Conservation (phyloP, 148 eudicot genomes). For the Diospyros kaki region DNA sequence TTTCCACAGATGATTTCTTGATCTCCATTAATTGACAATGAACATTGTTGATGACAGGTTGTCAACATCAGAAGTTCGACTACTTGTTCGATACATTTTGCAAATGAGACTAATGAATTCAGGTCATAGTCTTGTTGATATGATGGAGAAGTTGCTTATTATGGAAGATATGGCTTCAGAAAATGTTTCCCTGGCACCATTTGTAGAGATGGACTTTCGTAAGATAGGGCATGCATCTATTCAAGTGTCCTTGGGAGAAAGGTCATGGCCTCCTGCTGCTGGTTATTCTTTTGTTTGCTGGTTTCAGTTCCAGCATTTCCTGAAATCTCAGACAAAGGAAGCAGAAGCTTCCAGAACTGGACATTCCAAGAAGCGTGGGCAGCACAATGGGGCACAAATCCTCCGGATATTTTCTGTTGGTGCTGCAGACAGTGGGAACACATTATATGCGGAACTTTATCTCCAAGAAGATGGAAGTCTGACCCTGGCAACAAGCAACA, state of each 20-base stretch:
- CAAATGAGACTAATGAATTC: constrained; percentile 73
- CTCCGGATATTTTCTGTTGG: constrained; percentile 94
- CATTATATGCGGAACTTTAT: constrained; percentile 85
- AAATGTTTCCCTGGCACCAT: constrained; percentile 81
- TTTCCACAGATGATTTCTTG: constrained; percentile 9
- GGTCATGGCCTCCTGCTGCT: constrained; percentile 99
- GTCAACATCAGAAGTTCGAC: constrained; percentile 76
- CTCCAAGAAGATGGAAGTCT: constrained; percentile 89
- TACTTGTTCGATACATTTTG: constrained; percentile 72
- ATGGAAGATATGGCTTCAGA: constrained; percentile 76
- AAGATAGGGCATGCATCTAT: constrained; percentile 91
- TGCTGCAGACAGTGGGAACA: constrained; percentile 58
- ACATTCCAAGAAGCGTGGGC: constrained; percentile 44
- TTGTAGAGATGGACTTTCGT: constrained; percentile 94
- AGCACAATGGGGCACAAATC: constrained; percentile 42
- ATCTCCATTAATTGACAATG: constrained; percentile 12
- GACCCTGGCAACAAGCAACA: constrained; percentile 90
- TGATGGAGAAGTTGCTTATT: constrained; percentile 85
- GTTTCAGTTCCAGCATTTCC: constrained; percentile 84
- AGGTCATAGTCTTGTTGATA: constrained; percentile 67
- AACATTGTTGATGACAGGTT: constrained; percentile 46
- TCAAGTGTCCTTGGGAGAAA: constrained; percentile 92
- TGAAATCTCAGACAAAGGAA: constrained; percentile 58
- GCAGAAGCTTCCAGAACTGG: constrained; percentile 48
- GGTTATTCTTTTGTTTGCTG: constrained; percentile 99